A percentile compares a stretch with the other conserved stretches of the same genome.
Conservation (phyloP, 2,329 filamentous ascomycete genomes). For the Neofusicoccum sp. region DNA sequence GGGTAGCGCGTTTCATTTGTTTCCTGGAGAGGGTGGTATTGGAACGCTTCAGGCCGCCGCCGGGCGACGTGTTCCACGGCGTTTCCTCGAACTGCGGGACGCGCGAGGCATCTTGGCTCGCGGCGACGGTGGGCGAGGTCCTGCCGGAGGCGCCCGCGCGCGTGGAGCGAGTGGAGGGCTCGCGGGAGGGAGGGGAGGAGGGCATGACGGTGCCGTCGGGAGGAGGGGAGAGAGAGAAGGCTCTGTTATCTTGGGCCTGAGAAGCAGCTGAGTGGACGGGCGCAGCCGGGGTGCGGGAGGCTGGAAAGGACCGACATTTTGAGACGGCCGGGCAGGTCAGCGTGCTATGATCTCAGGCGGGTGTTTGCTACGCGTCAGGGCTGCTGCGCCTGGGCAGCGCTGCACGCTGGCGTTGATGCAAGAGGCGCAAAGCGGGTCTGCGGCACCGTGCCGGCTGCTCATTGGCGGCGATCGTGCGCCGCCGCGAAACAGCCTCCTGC, state of each 20-base stretch:
- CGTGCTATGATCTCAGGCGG: constrained; percentile 14
- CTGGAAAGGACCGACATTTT: constrained; percentile 21
- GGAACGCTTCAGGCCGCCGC: constrained; percentile 18
- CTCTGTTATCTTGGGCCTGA: constrained; percentile 3
- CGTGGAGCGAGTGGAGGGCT: neutral
- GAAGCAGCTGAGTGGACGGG: neutral
- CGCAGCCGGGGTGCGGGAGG: neutral
- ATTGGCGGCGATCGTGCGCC: constrained; percentile 16
- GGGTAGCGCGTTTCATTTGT: constrained; percentile 44
- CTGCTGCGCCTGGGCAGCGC: constrained; percentile 11
- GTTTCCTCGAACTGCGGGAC: constrained; percentile 11
- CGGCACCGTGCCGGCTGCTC: neutral
- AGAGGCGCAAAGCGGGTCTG: constrained; percentile 19
- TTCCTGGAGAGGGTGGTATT: constrained; percentile 32
- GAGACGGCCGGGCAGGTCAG: constrained; percentile 17
- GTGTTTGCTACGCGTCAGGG: constrained; percentile 18
- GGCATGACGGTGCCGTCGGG: constrained; percentile 10
- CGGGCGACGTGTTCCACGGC: constrained; percentile 14
- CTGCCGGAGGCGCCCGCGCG: constrained; percentile 2
- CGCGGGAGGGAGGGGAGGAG: constrained; percentile 8
- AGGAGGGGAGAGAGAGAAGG: constrained; percentile 1
- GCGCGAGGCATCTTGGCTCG: constrained; percentile 1
- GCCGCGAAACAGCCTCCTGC: constrained; percentile 16
- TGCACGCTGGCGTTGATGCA: constrained; percentile 21
- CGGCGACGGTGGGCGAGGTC: neutral